Base-by-base conservation (phyloP, 805 yeast genomes). In the Metschnikowia orientalis region DNA sequence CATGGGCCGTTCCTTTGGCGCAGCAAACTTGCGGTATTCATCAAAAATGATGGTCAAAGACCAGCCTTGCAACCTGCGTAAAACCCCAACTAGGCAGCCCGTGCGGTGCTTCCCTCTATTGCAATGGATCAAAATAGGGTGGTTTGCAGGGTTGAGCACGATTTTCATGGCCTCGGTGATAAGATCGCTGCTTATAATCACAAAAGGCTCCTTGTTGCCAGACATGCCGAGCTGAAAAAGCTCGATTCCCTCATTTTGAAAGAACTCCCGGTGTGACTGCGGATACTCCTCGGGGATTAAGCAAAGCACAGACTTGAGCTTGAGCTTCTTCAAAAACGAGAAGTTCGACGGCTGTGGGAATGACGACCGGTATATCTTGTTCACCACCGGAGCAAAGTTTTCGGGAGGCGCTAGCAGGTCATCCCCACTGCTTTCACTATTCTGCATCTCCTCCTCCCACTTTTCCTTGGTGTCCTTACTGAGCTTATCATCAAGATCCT, bases 91-190 rank as follows among this genome's bases (percentile, higher is more conserved):
- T 10, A 92, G 67, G 57, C 97, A 92, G 0, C 98, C 98, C 0
- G 98, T 92, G 47, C 98, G 71, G 57, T 92, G 98, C 56, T 90
- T 92, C 8, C 98, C 98, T 38, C 96, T 67, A 60, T 92, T 92
- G 61, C 98, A 92, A 57, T 92, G 98, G 26, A 92, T 85, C 42
- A 92, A 64, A 8, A 92, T 67, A 2, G 98, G 98, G 38, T 88
- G 97, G 57, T 92, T 90, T 14, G 56, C 78, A 0, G 97, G 96
- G 50, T 92, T 71, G 10, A 87, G 56, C 9, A 87, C 85, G 20
- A 88, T 81, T 52, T 81, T 79, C 42, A 90, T 64, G 0, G 97
- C 96, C 38, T 77, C 75, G 1, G 89, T 81, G 18, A 92, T 76
- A 23, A 82, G 65, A 21, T 78, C 80, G 48, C 72, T 67, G 35